Evolutionary conservation across 208 protist species (phyloP).

Genomic region (Leptomonas seymouri): DNA sequence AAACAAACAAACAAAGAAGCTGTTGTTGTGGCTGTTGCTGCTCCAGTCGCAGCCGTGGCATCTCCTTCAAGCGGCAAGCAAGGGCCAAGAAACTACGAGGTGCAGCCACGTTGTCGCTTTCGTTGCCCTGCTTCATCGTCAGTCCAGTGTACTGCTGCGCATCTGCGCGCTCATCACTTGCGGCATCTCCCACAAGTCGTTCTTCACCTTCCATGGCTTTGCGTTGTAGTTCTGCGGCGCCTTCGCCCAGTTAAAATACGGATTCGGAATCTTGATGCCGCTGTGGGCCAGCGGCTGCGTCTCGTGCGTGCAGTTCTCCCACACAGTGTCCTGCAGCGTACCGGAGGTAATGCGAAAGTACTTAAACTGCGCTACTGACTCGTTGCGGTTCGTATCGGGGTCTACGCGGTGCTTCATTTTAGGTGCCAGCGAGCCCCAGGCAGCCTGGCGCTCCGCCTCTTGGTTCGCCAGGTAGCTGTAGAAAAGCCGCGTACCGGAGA

Average conservation of each 20-base stretch:
- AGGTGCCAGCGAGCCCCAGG: slow-evolving; percentile 70
- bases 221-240: slow-evolving; percentile 73
- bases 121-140: background rate
- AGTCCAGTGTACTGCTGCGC: slow-evolving; percentile 56
- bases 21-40: no score
- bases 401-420: slow-evolving; percentile 70
- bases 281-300: slow-evolving; percentile 52
- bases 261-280: slow-evolving; percentile 67
- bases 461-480: slow-evolving; percentile 78
- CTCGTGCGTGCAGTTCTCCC: slow-evolving; percentile 80
- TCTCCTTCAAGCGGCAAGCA: background rate
- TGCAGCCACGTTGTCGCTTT: no score
- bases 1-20: no score
- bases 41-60: no score
- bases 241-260: slow-evolving; percentile 90
- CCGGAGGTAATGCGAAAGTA: slow-evolving; percentile 78
- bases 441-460: slow-evolving; percentile 63
- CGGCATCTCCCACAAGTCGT: slow-evolving; percentile 86
- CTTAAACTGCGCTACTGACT: slow-evolving; percentile 71
- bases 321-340: slow-evolving; percentile 74
- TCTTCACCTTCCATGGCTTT: slow-evolving; percentile 74
- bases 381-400: slow-evolving; percentile 81
- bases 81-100: slow-evolving; percentile 6
- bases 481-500: slow-evolving; percentile 70
- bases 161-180: slow-evolving; percentile 72